phyloP scores from a whole-genome alignment of 2,329 filamentous ascomycete genomes.

The Trichoderma koningii region DNA sequence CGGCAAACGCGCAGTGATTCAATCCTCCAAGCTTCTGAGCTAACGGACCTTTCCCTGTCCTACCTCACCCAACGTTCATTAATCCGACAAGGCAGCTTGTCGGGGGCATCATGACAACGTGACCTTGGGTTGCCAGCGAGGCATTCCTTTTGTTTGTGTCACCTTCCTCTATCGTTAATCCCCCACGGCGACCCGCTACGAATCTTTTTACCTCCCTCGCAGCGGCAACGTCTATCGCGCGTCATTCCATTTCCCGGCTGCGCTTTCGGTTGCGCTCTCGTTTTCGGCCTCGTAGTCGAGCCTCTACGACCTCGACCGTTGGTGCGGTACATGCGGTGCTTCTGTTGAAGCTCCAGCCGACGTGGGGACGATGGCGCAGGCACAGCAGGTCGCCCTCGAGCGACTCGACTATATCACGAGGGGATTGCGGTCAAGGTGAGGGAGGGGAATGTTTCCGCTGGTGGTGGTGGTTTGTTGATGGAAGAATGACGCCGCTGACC shows the following conservation, averaged over 20 bases:
- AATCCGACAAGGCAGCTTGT: conserved; percentile 20
- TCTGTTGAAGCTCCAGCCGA: conserved; percentile 30
- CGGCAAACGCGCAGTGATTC: conserved; percentile 21
- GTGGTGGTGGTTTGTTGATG: not conserved
- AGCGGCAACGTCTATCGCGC: conserved; percentile 7
- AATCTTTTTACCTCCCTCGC: not conserved
- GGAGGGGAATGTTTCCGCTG: not conserved
- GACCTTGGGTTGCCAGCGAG: conserved; percentile 25
- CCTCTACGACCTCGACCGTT: not conserved
- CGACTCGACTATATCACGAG: conserved; percentile 57
- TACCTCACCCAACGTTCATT: conserved; percentile 21
- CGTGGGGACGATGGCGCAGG: conserved; percentile 45
- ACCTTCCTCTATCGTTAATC: conserved; percentile 5
- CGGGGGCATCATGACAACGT: conserved; percentile 27
- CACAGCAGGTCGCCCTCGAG: conserved; percentile 57
- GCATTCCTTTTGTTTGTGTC: conserved; percentile 24
- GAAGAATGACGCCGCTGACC: conserved; percentile 2
- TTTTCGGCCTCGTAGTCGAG: conserved; percentile 15
- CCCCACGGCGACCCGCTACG: conserved; percentile 2
- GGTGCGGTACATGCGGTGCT: conserved; percentile 24
- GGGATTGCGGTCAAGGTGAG: conserved; percentile 59
- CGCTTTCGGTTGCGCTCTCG: not conserved
- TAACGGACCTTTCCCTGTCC: conserved; percentile 21
- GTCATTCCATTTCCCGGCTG: conserved; percentile 12
- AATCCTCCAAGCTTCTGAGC: conserved; percentile 18